Evolutionary conservation across 305 asterid species (phyloP).

Genomic region (Fraxinus platypoda): DNA sequence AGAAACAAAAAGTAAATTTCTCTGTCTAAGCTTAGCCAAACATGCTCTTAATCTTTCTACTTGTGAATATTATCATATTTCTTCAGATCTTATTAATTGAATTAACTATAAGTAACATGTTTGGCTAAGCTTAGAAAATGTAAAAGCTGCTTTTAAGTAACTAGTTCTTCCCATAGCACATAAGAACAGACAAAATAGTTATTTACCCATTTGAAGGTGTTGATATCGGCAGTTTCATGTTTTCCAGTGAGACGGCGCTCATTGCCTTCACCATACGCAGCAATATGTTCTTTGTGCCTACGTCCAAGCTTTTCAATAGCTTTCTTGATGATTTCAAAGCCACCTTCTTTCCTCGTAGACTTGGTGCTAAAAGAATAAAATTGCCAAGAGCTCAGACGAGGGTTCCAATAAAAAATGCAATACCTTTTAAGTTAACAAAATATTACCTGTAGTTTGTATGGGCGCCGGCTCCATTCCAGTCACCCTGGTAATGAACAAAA

Average conservation of each 20-base stretch:
- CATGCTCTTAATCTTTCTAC: not conserved
- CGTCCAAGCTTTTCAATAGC: constrained; percentile 32
- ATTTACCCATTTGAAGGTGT: constrained; percentile 29
- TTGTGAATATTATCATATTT: not conserved
- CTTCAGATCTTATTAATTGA: not conserved
- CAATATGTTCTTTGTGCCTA: constrained; percentile 38
- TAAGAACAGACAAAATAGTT: not conserved
- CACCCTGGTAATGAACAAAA: constrained; percentile 29
- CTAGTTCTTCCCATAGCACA: not conserved
- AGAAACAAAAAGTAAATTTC: not conserved
- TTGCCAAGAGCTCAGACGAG: not conserved
- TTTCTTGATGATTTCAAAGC: constrained; percentile 37
- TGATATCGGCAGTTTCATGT: constrained; percentile 38
- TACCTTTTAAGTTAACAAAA: not conserved
- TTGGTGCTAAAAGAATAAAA: constrained; percentile 27
- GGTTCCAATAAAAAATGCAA: not conserved
- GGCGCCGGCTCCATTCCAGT: constrained; percentile 57
- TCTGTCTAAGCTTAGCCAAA: not conserved
- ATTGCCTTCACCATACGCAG: constrained; percentile 44
- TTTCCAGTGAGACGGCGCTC: constrained; percentile 41
- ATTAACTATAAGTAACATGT: not conserved
- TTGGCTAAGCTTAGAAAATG: not conserved
- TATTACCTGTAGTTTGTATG: constrained; percentile 48
- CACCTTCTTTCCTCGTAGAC: constrained; percentile 36
- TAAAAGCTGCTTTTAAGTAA: not conserved